Percentiles rank a stretch among this genome's conserved stretches.
Conservation (phyloP, 345 rosid species). For the Salix arbutifolia region DNA sequence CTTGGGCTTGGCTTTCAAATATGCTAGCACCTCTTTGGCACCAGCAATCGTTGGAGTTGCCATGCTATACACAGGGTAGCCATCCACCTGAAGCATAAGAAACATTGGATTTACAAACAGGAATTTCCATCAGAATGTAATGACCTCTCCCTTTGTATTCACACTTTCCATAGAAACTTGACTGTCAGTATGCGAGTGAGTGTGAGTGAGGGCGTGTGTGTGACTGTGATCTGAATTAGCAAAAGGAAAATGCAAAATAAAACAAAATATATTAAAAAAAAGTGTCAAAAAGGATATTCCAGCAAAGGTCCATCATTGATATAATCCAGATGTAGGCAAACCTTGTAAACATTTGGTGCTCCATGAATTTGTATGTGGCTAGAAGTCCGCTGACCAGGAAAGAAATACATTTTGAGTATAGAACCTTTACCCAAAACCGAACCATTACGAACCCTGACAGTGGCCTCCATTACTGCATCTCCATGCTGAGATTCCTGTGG, state of each 20-base stretch:
- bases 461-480: constrained; percentile 96
- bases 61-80: constrained; percentile 93
- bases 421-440: constrained; percentile 88
- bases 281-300: neutral
- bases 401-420: constrained; percentile 83
- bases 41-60: constrained; percentile 88
- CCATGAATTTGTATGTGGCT: constrained; percentile 79
- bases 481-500: constrained; percentile 82
- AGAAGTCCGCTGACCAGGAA: constrained; percentile 92
- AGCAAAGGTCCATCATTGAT: neutral
- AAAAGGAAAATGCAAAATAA: neutral
- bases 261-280: neutral
- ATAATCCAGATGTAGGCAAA: constrained; percentile 18
- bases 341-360: constrained; percentile 91
- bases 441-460: constrained; percentile 77
- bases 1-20: constrained; percentile 62
- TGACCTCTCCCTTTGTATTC: neutral
- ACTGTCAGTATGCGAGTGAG: neutral
- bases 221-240: neutral
- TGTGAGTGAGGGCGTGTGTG: neutral
- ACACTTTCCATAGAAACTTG: neutral
- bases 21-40: constrained; percentile 81
- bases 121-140: neutral
- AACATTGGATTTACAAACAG: constrained; percentile 1
- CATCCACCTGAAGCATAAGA: constrained; percentile 64